Base-by-base conservation (phyloP, 2,329 filamentous ascomycete species). In the Ophiostoma piceae region DNA sequence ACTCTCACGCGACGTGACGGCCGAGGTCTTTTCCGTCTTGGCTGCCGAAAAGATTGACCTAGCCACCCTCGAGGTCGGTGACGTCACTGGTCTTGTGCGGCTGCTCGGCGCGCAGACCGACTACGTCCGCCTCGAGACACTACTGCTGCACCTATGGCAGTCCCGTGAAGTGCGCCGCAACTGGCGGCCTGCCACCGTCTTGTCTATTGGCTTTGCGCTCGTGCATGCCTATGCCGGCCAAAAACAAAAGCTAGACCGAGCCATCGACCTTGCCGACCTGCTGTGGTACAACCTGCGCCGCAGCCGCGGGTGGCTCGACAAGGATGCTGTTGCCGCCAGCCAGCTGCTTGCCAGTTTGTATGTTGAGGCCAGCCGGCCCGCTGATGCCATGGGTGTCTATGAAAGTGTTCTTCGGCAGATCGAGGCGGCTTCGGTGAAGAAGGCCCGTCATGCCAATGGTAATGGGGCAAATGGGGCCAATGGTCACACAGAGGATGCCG, bases 91-190 rank as follows among this genome's bases (percentile, higher is more conserved):
- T 8, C 77, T 84, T 1, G 78, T 83, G 37, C 78, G 79, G 11
- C 76, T 85, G 3, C 78, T 85, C 1, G 83, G 82, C 39, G 79
- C 81, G 32, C 82, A 84, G 70, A 74, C 78, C 70, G 82, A 84
- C 74, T 83, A 79, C 71, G 75, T 76, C 26, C 81, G 83, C 67
- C 79, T 84, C 12, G 82, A 84, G 73, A 74, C 76, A 74, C 71
- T 78, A 29, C 74, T 79, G 32, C 74, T 75, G 19, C 74, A 73
- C 8, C 75, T 79, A 65, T 79, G 77, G 77, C 74, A 73, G 66
- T 78, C 77, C 19, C 76, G 77, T 68, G 77, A 78, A 71, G 76
- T 78, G 8, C 77, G 78, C 60, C 76, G 76, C 72, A 75, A 69
- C 60, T 79, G 77, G 77, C 73, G 73, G 1, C 73, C 76, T 0